These are phyloP conservation scores for Paulownia fortunei DNA, from an alignment of 257 asterid species.

Conservation along the genomic window DNA sequence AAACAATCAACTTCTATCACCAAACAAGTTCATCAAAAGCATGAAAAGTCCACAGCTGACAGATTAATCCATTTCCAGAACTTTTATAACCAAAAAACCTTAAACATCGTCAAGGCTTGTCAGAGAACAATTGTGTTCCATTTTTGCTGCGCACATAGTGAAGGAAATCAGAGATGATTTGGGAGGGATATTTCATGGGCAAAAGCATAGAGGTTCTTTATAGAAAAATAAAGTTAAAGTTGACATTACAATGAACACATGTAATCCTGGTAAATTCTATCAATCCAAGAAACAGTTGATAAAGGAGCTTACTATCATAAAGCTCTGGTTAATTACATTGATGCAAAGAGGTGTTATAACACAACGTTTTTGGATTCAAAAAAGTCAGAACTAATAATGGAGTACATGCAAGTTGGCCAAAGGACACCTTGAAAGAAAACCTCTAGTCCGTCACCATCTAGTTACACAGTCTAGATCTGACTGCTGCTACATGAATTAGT, in stretches of 20 bases:
- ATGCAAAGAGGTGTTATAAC: background rate
- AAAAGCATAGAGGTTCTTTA: background rate
- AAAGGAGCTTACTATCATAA: background rate
- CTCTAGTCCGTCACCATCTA: conserved; percentile 1
- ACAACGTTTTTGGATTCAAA: background rate
- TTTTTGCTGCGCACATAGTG: background rate
- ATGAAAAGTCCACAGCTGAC: background rate
- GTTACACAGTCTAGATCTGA: background rate
- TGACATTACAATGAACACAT: background rate
- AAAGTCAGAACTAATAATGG: background rate
- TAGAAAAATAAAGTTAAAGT: background rate
- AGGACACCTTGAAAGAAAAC: background rate
- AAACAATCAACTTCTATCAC: background rate
- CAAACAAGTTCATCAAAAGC: background rate
- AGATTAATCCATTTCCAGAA: background rate
- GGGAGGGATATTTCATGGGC: background rate
- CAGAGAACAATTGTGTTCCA: background rate
- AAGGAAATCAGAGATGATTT: background rate
- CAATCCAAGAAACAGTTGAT: background rate
- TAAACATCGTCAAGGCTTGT: background rate
- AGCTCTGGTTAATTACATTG: background rate
- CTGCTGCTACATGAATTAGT: conserved; percentile 9
- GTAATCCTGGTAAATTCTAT: background rate
- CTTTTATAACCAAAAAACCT: background rate
- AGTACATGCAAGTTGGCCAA: background rate